These are phyloP conservation scores for Luvunga scandens DNA, from an alignment of 345 rosid species.

Conservation along the genomic window DNA sequence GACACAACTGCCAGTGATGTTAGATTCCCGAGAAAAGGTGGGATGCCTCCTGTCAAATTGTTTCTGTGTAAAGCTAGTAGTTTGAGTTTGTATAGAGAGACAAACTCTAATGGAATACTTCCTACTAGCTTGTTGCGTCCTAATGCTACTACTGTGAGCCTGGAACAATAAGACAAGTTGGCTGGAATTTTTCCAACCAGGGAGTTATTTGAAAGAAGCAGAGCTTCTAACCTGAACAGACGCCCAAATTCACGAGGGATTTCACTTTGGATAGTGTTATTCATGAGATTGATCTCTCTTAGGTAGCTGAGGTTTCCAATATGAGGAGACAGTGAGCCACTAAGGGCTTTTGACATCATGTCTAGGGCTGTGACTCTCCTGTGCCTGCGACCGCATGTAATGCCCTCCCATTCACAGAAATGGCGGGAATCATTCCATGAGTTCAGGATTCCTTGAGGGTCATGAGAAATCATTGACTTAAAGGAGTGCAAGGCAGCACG, in stretches of 20 bases:
- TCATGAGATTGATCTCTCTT: conserved; percentile 3
- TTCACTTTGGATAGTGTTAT: conserved; percentile 5
- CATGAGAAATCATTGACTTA: not conserved
- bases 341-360: conserved; percentile 6
- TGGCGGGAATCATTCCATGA: conserved; percentile 27
- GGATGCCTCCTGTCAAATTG: no score
- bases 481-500: not conserved
- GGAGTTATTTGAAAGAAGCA: no score
- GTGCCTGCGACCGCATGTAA: conserved; percentile 20
- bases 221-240: no score
- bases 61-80: no score
- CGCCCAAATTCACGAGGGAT: no score
- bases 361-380: conserved; percentile 16
- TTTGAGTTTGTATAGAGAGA: no score
- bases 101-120: no score
- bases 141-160: no score
- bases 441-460: not conserved
- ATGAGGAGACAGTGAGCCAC: conserved; percentile 12
- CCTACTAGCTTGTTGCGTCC: no score
- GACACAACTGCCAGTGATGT: fast-evolving
- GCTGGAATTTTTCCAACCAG: no score
- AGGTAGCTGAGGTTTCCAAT: conserved; percentile 9
- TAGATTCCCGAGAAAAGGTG: no score
- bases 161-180: no score
- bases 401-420: conserved; percentile 23